phyloP scores from a whole-genome alignment of 1,284 basidiomycete genomes.

The Cutaneotrichosporon spelunceum region DNA sequence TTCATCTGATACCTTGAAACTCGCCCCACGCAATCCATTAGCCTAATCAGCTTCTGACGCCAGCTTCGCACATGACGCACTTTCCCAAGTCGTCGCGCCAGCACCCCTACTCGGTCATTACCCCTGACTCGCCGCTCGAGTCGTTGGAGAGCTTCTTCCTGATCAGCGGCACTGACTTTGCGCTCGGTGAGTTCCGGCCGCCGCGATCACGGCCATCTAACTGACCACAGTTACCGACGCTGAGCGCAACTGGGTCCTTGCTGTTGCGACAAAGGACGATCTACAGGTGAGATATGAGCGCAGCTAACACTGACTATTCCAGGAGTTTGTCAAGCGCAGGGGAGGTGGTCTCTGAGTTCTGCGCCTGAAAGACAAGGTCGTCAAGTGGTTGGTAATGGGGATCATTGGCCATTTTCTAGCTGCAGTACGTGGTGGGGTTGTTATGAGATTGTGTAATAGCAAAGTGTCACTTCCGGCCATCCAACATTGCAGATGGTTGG shows the following conservation, averaged over 20 bases:
- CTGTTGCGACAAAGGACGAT: conserved; percentile 74
- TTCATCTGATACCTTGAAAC: background rate
- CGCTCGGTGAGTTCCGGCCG: conserved; percentile 60
- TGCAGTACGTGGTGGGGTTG: background rate
- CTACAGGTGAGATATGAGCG: conserved; percentile 57
- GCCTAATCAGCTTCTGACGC: conserved; percentile 38
- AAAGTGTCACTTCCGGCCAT: background rate
- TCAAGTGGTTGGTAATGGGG: background rate
- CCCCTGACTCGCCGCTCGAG: conserved; percentile 69
- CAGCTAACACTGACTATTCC: conserved; percentile 3
- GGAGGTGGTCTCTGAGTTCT: conserved; percentile 17
- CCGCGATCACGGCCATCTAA: background rate
- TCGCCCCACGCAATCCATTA: background rate
- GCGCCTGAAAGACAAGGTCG: background rate
- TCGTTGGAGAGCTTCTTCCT: conserved; percentile 72
- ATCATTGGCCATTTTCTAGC: background rate
- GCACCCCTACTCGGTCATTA: conserved; percentile 67
- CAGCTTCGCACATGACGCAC: conserved; percentile 66
- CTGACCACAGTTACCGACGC: conserved; percentile 66
- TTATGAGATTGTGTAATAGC: background rate
- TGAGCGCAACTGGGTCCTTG: conserved; percentile 78
- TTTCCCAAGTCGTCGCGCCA: conserved; percentile 65
- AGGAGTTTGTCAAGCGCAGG: conserved; percentile 43
- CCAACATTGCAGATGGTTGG: background rate
- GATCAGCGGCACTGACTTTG: conserved; percentile 62